Evolutionary conservation across 192 early-diverging fungal species (phyloP), one percentile per base, ranked within the genome.

Genomic region (Phycomyces blakesleeanus): DNA sequence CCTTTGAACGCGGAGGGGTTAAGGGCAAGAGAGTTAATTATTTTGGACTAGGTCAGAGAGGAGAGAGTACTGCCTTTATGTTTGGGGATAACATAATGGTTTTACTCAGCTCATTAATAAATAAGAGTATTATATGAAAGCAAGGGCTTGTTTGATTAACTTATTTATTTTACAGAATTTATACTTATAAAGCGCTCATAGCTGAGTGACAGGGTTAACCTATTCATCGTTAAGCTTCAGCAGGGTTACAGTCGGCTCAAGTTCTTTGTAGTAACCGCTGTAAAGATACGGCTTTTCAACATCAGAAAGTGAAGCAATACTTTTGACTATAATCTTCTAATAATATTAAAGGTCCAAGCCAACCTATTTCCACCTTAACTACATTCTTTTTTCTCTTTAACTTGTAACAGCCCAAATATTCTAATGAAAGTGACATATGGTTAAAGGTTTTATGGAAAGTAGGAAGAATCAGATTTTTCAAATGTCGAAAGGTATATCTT

Each of bases 401-500:
- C 26, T 55, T 55, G 27, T 5, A 55, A 29, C 27, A 25, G 26
- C 25, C 10, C 27, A 55, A 55, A 29, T 22, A 29, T 11, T 55
- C 53, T 29, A 55, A 55, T 29, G 53, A 55, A 55, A 55, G 53
- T 29, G 53, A 55, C 53, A 55, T 55, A 29, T 55, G 22, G 53
- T 25, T 55, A 29, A 55, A 55, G 10, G 53, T 55, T 22, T 16
- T 55, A 25, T 22, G 53, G 16, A 34, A 14, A 26, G 53, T 55
- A 9, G 53, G 53, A 55, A 55, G 53, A 55, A 55, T 29, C 22
- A 25, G 27, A 0, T 27, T 55, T 34, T 55, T 55, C 10, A 55
- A 26, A 55, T 27, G 53, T 9, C 26, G 53, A 55, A 55, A 55
- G 26, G 53, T 55, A 29, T 55, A 55, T n/a, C 53, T 25, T 55